Evolutionary conservation across 805 yeast species (phyloP).

Genomic region (Teunomyces atbi): DNA sequence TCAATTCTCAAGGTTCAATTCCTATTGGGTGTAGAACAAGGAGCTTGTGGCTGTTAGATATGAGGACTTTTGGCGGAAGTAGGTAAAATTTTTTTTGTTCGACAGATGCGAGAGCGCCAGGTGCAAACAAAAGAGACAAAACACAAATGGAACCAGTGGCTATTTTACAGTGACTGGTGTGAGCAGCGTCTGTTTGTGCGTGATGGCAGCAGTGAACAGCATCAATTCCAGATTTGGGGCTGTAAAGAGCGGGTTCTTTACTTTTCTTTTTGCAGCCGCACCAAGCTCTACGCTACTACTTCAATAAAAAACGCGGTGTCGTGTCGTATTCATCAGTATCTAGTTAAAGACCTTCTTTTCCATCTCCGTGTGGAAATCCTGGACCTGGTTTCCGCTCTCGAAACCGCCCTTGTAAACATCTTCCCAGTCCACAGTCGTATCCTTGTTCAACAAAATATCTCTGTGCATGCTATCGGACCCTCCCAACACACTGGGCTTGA

Average conservation of each 20-base stretch:
- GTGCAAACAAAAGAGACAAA: no score
- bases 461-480: conserved; percentile 60
- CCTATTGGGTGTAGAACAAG: neutral
- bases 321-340: neutral
- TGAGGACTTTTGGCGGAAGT: neutral
- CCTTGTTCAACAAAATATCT: conserved; percentile 79
- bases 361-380: conserved; percentile 71
- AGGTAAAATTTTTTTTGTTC: conserved; percentile 3
- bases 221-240: no score
- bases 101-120: conserved; percentile 1
- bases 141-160: no score
- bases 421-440: conserved; percentile 85
- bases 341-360: conserved; percentile 50
- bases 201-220: no score
- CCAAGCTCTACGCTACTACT: no score
- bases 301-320: no score
- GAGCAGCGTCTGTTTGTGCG: no score
- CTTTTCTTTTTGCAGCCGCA: no score
- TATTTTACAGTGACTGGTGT: no score
- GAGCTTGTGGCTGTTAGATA: neutral
- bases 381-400: conserved; percentile 36
- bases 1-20: conserved; percentile 1
- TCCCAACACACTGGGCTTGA: conserved; percentile 63
- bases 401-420: conserved; percentile 73
- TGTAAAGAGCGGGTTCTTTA: no score